Evolutionary conservation across 1,284 basidiomycete genomes (phyloP), one percentile per base, ranked within the genome.

Genomic region (Vanrija sp.): DNA sequence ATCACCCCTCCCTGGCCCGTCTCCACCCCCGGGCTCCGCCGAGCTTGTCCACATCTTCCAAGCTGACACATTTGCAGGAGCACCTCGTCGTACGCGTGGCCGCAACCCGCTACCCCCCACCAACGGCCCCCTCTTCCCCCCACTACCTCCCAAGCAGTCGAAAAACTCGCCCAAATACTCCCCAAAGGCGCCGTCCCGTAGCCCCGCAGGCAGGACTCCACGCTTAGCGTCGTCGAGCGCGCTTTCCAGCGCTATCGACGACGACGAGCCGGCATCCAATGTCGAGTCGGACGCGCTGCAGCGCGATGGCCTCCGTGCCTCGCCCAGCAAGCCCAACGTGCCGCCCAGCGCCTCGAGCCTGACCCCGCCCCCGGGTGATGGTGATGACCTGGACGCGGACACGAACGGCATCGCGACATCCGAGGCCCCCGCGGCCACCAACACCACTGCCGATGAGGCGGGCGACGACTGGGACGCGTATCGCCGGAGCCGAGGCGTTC

Each of bases 41-140:
- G 21, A 50, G 42, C 23, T 43, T 12, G 34, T 45, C 38, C 21
- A 15, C 39, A n/a, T 26, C 38, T 8, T 15, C 16, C 26, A 38
- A 14, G 51, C 48, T 54, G 28, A 53, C 51, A 46, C 34, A 34
- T 19, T 4, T n/a, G 16, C 52, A 67, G 71, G 57, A 38, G 51
- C 54, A 28, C 66, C 63, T 3, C 64, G 66, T 43, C 62, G 73
- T 26, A 75, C 74, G 16, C 59, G 75, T 43, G 63, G 63, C 15
- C 60, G 71, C 18, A 73, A 75, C 51, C 74, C 74, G 2, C 60
- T 75, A 15, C 68, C 74, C 39, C 74, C 74, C 1, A 64, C 67
- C 21, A 55, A 65, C 9, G 74, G 74, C 15, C 75, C 75, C 8
- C 63, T 72, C 9, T 75, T 75, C 57, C 75, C 75, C 9, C 68